Evolutionary conservation across 306 rosid genomes (phyloP).

Genomic region (Urtica urens): DNA sequence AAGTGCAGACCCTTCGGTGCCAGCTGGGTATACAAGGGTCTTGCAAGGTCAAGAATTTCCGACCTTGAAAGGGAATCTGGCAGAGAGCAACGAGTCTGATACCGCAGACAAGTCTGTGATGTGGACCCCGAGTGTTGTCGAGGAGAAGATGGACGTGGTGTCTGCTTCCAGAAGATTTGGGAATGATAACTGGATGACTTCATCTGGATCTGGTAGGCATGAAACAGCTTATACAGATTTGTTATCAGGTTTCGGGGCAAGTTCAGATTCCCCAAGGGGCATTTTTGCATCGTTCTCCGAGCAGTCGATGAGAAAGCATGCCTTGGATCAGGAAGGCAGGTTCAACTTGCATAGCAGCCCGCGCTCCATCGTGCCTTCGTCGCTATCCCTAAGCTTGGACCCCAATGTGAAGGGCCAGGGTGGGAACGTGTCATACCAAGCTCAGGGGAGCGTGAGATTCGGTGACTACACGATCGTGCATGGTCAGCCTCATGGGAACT

Average conservation of each 20-base stretch:
- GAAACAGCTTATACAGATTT: slow-evolving; percentile 70
- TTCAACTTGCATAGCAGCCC: slow-evolving; percentile 30
- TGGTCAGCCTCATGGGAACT: slow-evolving; percentile 47
- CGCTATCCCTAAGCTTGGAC: slow-evolving; percentile 49
- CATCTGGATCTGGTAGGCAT: slow-evolving; percentile 48
- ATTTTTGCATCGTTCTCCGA: slow-evolving; percentile 24
- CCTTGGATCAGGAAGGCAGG: slow-evolving; percentile 52
- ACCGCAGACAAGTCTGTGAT: slow-evolving; percentile 51
- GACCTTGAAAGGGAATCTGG: slow-evolving; percentile 63
- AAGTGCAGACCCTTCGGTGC: slow-evolving; percentile 47
- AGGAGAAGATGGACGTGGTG: slow-evolving; percentile 44
- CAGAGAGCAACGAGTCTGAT: slow-evolving; percentile 45
- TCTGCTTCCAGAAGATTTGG: slow-evolving; percentile 58
- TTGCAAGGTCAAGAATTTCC: slow-evolving; percentile 97
- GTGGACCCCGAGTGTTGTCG: slow-evolving; percentile 49
- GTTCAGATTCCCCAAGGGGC: slow-evolving; percentile 29
- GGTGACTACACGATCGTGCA: slow-evolving; percentile 39
- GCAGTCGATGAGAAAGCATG: slow-evolving; percentile 38
- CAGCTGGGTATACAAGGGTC: slow-evolving; percentile 69
- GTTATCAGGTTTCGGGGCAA: slow-evolving; percentile 62
- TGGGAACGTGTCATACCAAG: slow-evolving; percentile 34
- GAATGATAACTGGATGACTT: slow-evolving; percentile 56
- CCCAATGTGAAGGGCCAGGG: slow-evolving; percentile 45
- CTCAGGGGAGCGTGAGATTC: slow-evolving; percentile 36
- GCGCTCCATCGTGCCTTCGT: slow-evolving; percentile 47